Percentiles rank a stretch among this genome's conserved stretches.
These are phyloP conservation scores for Gossypium turneri DNA, from an alignment of 345 rosid genomes.

Conservation along the genomic window DNA sequence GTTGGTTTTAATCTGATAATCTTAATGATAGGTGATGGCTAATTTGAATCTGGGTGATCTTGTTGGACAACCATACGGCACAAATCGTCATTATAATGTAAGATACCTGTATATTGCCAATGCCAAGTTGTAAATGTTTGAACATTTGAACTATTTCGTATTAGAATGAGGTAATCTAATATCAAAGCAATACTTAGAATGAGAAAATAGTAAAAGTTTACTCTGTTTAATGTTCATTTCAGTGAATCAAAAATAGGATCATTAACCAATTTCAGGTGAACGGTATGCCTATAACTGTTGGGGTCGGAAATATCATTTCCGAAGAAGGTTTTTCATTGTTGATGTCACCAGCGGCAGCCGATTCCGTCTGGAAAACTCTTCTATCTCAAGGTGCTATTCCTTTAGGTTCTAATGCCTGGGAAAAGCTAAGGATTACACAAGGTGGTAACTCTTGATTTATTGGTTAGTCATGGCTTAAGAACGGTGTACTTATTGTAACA, in stretches of 20 bases:
- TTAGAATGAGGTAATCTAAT: neutral
- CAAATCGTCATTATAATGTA: slow-evolving; percentile 74
- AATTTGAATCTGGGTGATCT: slow-evolving; percentile 68
- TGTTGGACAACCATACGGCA: slow-evolving; percentile 74
- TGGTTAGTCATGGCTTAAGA: neutral
- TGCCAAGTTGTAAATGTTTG: slow-evolving; percentile 2
- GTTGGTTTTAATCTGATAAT: slow-evolving; percentile 13
- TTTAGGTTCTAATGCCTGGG: slow-evolving; percentile 93
- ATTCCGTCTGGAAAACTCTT: slow-evolving; percentile 67
- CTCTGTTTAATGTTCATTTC: slow-evolving; percentile 6
- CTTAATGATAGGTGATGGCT: slow-evolving; percentile 45
- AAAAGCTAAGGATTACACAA: slow-evolving; percentile 70
- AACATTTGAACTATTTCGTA: neutral
- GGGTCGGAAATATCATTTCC: slow-evolving; percentile 65
- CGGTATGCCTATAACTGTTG: slow-evolving; percentile 76
- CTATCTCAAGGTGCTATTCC: slow-evolving; percentile 74
- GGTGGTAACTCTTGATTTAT: slow-evolving; percentile 34
- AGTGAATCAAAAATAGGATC: neutral
- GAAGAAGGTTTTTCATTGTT: slow-evolving; percentile 75
- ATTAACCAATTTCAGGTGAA: slow-evolving; percentile 46
- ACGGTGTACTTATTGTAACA: neutral
- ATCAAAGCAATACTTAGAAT: neutral
- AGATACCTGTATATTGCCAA: slow-evolving; percentile 22
- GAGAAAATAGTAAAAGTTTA: neutral
- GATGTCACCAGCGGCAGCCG: slow-evolving; percentile 69